Percentiles rank a stretch among this genome's conserved stretches.
Conservation (phyloP, 2,329 filamentous ascomycete genomes). For the Diplocarpon rosae region DNA sequence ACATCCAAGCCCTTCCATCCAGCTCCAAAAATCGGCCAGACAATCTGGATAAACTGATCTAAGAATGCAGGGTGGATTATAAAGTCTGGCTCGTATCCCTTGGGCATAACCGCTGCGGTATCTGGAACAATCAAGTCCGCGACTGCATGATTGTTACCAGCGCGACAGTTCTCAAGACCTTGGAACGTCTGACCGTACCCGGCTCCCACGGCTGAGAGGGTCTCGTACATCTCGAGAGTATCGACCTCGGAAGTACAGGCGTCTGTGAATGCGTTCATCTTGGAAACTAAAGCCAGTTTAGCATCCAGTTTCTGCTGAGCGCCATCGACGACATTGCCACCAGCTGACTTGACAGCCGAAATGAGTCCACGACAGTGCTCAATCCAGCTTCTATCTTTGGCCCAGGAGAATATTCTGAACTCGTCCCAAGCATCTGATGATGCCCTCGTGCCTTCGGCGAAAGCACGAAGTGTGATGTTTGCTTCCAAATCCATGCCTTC, state of each 20-base stretch:
- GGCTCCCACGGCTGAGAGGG: slow-evolving; percentile 35
- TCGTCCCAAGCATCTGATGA: slow-evolving; percentile 41
- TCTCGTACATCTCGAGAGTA: slow-evolving; percentile 34
- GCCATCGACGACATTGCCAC: slow-evolving; percentile 16
- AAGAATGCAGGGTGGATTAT: slow-evolving; percentile 37
- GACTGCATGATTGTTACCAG: slow-evolving; percentile 26
- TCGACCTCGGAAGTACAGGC: slow-evolving; percentile 26
- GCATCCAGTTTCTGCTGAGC: slow-evolving; percentile 11
- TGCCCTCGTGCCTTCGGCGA: slow-evolving; percentile 32
- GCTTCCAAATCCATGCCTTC: slow-evolving; percentile 36
- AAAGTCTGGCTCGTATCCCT: slow-evolving; percentile 32
- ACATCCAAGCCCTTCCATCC: slow-evolving; percentile 26
- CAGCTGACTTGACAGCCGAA: slow-evolving; percentile 10
- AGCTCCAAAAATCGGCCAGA: slow-evolving; percentile 30
- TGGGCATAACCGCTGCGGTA: slow-evolving; percentile 36
- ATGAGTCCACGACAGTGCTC: slow-evolving; percentile 29
- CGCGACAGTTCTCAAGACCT: slow-evolving; percentile 36
- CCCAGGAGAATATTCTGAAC: slow-evolving; percentile 45
- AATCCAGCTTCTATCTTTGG: slow-evolving; percentile 40
- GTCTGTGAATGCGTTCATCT: slow-evolving; percentile 25
- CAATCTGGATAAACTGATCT: slow-evolving; percentile 35
- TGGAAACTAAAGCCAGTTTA: slow-evolving; percentile 22
- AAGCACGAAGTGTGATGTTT: slow-evolving; percentile 25
- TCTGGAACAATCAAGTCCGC: slow-evolving; percentile 33
- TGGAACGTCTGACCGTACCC: slow-evolving; percentile 42